Conservation (phyloP, 805 yeast species). For the Candida montana region DNA sequence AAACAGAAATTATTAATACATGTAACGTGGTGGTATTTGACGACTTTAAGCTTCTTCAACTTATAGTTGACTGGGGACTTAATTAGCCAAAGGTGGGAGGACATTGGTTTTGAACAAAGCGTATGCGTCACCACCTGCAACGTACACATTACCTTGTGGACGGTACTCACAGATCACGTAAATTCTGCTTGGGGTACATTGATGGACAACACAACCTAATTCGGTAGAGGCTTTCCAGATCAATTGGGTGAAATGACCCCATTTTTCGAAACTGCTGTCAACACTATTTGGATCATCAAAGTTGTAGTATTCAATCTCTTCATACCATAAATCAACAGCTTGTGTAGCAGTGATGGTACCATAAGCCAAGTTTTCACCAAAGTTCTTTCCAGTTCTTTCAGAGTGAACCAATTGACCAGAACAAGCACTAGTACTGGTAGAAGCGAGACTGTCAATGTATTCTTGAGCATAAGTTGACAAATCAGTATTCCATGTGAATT, state of each 20-base stretch:
- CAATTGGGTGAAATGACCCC: conserved; percentile 75
- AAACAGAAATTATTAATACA: neutral
- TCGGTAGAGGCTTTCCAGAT: conserved; percentile 60
- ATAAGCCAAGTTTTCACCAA: conserved; percentile 76
- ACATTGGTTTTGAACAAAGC: conserved; percentile 41
- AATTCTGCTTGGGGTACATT: conserved; percentile 30
- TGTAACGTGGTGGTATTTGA: no score
- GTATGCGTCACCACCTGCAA: conserved; percentile 26
- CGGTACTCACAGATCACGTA: conserved; percentile 70
- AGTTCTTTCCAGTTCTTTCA: conserved; percentile 38
- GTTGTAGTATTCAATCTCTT: conserved; percentile 53
- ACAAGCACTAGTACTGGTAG: conserved; percentile 44
- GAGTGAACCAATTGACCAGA: conserved; percentile 58
- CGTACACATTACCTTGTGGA: conserved; percentile 44
- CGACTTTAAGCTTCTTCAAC: no score
- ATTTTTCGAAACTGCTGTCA: conserved; percentile 42
- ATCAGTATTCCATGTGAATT: conserved; percentile 44
- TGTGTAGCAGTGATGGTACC: conserved; percentile 40
- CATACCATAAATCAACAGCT: conserved; percentile 70
- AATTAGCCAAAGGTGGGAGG: conserved; percentile 25
- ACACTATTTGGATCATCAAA: conserved; percentile 37
- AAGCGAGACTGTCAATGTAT: conserved; percentile 37
- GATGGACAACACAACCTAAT: conserved; percentile 54
- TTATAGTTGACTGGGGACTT: neutral
- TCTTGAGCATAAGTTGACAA: conserved; percentile 44